Percentiles rank a stretch among this genome's conserved stretches.
Evolutionary conservation across 371 early-diverging fungal genomes (phyloP).

Genomic region (Mortierella sp.): DNA sequence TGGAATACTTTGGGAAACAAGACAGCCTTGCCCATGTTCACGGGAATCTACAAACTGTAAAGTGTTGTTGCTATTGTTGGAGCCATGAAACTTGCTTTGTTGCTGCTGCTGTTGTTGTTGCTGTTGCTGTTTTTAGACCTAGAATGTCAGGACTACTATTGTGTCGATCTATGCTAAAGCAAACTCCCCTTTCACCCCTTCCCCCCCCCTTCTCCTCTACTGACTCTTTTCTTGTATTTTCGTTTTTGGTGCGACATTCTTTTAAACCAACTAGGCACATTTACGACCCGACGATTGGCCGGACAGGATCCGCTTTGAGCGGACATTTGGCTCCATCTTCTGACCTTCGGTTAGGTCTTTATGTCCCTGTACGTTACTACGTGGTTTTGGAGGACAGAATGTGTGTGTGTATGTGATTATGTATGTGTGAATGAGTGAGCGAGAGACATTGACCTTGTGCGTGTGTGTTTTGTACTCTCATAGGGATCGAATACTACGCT

Average conservation of each 20-base stretch:
- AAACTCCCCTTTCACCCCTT: no score
- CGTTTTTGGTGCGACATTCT: background rate
- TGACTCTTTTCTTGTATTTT: background rate
- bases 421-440: no score
- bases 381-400: constrained; percentile 1
- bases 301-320: constrained; percentile 7
- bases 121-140: no score
- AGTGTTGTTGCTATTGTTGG: background rate
- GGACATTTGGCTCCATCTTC: constrained; percentile 19
- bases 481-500: no score
- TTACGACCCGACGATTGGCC: constrained; percentile 14
- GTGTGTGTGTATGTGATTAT: constrained; percentile 2
- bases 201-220: no score
- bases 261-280: constrained; percentile 7
- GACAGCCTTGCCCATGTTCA: background rate
- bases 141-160: no score
- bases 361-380: constrained; percentile 8
- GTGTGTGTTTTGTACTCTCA: no score
- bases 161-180: no score
- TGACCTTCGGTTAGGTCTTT: constrained; percentile 30
- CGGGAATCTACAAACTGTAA: constrained; percentile 26
- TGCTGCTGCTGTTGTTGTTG: no score
- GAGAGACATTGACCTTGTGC: no score
- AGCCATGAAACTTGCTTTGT: no score
- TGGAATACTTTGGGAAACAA: constrained; percentile 10